Evolutionary conservation across 2,329 filamentous ascomycete species (phyloP).

Genomic region (Calonectria pseudoreteaudii): DNA sequence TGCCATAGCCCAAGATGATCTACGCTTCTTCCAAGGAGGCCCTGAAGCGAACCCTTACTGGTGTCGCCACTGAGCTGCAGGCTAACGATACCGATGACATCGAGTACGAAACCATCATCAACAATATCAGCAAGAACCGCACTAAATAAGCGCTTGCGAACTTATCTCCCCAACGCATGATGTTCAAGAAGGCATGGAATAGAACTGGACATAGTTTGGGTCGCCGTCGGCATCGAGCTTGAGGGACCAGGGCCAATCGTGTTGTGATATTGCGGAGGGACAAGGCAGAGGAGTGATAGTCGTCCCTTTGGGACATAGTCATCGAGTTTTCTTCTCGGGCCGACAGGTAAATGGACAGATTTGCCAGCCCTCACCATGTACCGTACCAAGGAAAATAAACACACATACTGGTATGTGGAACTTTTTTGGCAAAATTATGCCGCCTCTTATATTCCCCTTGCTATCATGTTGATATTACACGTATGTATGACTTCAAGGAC

Average conservation of each 20-base stretch:
- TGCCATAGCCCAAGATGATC: conserved; percentile 82
- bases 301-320: conserved; percentile 32
- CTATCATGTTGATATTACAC: conserved; percentile 22
- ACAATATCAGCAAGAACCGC: conserved; percentile 72
- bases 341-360: conserved; percentile 44
- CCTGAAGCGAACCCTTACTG: conserved; percentile 82
- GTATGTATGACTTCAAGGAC: conserved; percentile 31
- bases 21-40: conserved; percentile 91
- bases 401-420: conserved; percentile 46
- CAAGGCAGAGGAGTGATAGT: conserved; percentile 28
- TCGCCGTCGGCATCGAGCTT: conserved; percentile 38
- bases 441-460: conserved; percentile 28
- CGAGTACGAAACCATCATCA: conserved; percentile 79
- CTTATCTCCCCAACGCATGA: conserved; percentile 28
- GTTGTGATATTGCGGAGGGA: conserved; percentile 41
- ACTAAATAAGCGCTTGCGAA: conserved; percentile 55
- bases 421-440: conserved; percentile 32
- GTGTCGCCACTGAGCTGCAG: conserved; percentile 81
- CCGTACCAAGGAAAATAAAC: conserved; percentile 45
- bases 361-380: conserved; percentile 46
- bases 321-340: conserved; percentile 40
- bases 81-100: conserved; percentile 88
- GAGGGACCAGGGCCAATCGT: conserved; percentile 41
- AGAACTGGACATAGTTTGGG: conserved; percentile 43
- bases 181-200: conserved; percentile 38